These are phyloP conservation scores for Lentinula boryana DNA, from an alignment of 768 basidiomycete genomes.

Conservation along the genomic window DNA sequence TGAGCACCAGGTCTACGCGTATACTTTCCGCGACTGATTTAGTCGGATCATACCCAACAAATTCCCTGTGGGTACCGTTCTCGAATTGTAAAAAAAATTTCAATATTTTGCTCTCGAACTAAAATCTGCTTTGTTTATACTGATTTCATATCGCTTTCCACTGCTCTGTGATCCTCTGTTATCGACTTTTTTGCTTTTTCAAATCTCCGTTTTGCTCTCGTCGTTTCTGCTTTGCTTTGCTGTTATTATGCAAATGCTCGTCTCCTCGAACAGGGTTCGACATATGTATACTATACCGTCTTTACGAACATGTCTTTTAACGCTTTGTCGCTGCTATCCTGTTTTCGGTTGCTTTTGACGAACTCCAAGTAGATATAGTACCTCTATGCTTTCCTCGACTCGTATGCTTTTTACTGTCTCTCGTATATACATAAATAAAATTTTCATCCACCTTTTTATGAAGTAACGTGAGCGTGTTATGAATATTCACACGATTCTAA, in stretches of 20 bases:
- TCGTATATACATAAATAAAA: no score
- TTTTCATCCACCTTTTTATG: background rate
- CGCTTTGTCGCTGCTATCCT: background rate
- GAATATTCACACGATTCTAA: no score
- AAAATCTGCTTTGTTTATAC: slow-evolving; percentile 12
- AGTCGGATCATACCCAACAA: slow-evolving; percentile 13
- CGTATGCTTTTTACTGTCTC: background rate
- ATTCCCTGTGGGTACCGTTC: background rate
- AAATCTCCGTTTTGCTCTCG: slow-evolving; percentile 5
- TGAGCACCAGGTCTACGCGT: slow-evolving; percentile 37
- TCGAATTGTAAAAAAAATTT: background rate
- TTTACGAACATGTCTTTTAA: slow-evolving; percentile 2
- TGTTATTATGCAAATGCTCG: background rate
- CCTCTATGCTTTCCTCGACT: background rate
- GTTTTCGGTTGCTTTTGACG: slow-evolving; percentile 3
- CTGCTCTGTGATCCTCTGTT: background rate
- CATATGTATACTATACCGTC: slow-evolving; percentile 9
- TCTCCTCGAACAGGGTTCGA: background rate
- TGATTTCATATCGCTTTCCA: slow-evolving; percentile 14
- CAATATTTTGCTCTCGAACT: background rate
- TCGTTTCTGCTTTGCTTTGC: slow-evolving; percentile 6
- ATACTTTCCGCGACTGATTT: slow-evolving; percentile 36
- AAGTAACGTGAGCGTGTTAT: no score
- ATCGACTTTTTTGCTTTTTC: background rate
- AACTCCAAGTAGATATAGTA: slow-evolving; percentile 1